These are phyloP conservation scores for Umbelopsis sp. DNA, from an alignment of 371 early-diverging fungal genomes.

Conservation along the genomic window DNA sequence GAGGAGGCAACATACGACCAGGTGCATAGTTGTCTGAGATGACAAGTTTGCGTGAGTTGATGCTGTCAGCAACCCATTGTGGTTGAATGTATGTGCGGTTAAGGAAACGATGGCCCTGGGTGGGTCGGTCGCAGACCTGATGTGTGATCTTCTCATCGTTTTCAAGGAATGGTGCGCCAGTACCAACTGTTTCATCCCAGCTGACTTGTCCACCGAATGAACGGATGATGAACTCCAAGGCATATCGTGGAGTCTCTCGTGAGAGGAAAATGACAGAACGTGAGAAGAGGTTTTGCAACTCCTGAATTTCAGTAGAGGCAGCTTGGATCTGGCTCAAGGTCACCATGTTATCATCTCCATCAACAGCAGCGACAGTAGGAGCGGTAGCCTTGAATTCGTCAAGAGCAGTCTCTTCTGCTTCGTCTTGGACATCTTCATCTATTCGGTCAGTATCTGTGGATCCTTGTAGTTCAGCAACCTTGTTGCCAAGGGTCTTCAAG, in stretches of 20 bases:
- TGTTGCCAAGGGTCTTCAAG: slow-evolving; percentile 44
- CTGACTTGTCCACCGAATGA: slow-evolving; percentile 90
- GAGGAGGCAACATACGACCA: slow-evolving; percentile 89
- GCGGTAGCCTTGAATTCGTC: slow-evolving; percentile 56
- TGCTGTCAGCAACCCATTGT: slow-evolving; percentile 97
- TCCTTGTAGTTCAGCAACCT: slow-evolving; percentile 46
- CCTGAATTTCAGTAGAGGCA: slow-evolving; percentile 54
- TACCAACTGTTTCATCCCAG: slow-evolving; percentile 83
- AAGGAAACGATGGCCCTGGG: slow-evolving; percentile 62
- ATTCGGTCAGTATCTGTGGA: slow-evolving; percentile 17
- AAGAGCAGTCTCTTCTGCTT: slow-evolving; percentile 24
- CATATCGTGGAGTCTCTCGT: slow-evolving; percentile 93
- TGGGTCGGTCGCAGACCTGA: slow-evolving; percentile 89
- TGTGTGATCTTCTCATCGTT: slow-evolving; percentile 84
- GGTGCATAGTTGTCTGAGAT: slow-evolving; percentile 73
- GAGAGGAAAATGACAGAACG: slow-evolving; percentile 84
- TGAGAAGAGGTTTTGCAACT: slow-evolving; percentile 74
- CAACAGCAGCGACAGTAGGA: slow-evolving; percentile 35
- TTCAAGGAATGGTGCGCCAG: slow-evolving; percentile 81
- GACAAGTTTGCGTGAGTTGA: slow-evolving; percentile 84
- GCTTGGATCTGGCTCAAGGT: slow-evolving; percentile 61
- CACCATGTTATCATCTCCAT: slow-evolving; percentile 42
- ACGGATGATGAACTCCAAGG: slow-evolving; percentile 89
- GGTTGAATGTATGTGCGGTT: slow-evolving; percentile 92
- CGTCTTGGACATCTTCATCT: slow-evolving; percentile 22